Base-by-base conservation (phyloP, 2,329 filamentous ascomycete species). In the Grosmannia clavigera region DNA sequence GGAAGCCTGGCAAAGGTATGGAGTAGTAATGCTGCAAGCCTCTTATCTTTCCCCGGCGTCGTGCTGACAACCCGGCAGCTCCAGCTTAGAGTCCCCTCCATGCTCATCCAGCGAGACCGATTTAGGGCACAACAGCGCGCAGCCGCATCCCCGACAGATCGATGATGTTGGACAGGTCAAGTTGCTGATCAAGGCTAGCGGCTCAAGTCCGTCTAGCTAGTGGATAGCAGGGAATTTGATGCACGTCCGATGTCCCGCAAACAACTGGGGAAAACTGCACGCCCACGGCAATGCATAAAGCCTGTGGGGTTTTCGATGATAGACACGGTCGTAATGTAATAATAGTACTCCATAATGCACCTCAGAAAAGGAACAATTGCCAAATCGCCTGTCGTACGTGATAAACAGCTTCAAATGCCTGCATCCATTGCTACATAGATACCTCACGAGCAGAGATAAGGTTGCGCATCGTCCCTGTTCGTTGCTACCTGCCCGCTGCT, bases 11-110 rank as follows among this genome's bases (percentile, higher is more conserved):
- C 74, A 22, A 73, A 79, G 70, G 81, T 83, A 75, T 68, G 75
- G 33, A 35, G 33, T 10, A 10, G 6, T 35, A 10, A 9, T 65
- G 52, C 59, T 50, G 38, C 35, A 38, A 16, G 14, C n/a, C 11
- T 25, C 43, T 59, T 50, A 27, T 27, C 35, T 25, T 27, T 55
- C 46, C 25, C 27, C 35, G 43, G 19, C 31, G 3, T 5, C 51
- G 25, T 16, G 25, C 14, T 51, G 16, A 22, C 5, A 6, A 16
- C 19, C 33, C 27, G 4, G 33, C 58, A 83, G 81, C 74, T 83
- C 58, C 76, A 81, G 66, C 69, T 84, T 58, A 80, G 82, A 29
- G 74, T 84, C 22, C 82, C 83, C 2, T 84, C 81, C 0, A 84
- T 85, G 82, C 74, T 84, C 62, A 83, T 85, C 67, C 76, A 74